A percentile compares a stretch with the other conserved stretches of the same genome.
Conservation (phyloP, 441 rosid genomes). For the Croton laevigatus region DNA sequence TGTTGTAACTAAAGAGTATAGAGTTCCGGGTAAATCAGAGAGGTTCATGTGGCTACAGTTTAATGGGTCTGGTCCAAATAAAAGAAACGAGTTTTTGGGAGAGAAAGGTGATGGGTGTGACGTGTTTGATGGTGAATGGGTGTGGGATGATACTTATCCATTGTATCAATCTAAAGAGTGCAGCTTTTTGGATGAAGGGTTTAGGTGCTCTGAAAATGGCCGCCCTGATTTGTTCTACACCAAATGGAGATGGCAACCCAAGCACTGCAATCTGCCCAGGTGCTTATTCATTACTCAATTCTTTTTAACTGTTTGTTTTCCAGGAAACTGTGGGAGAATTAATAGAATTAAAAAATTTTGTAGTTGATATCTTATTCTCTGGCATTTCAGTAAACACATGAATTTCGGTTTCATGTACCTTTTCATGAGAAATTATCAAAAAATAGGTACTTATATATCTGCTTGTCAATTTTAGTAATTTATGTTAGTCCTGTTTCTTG, state of each 20-base stretch:
- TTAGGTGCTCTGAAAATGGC: constrained; percentile 89
- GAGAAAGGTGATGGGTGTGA: constrained; percentile 57
- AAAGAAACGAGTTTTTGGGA: constrained; percentile 54
- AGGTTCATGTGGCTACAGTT: constrained; percentile 55
- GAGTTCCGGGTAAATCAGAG: constrained; percentile 40
- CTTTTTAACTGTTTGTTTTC: constrained; percentile 12
- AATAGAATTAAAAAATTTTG: not conserved
- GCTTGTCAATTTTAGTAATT: not conserved
- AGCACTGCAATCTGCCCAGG: constrained; percentile 85
- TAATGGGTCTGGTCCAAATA: constrained; percentile 33
- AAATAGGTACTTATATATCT: not conserved
- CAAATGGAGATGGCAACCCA: constrained; percentile 99
- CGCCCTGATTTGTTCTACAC: constrained; percentile 85
- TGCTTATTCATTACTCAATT: constrained; percentile 10
- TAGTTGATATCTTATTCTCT: not conserved
- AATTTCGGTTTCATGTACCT: too few species aligned
- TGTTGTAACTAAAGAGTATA: constrained; percentile 36
- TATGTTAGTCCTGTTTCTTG: not conserved
- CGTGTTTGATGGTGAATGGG: constrained; percentile 88
- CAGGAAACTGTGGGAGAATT: not conserved
- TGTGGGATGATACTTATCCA: constrained; percentile 95
- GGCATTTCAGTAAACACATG: not conserved
- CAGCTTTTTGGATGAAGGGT: constrained; percentile 77
- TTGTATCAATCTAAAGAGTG: constrained; percentile 83
- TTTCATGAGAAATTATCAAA: not conserved